Evolutionary conservation across 495 filamentous ascomycete species (phyloP).

Genomic region (Bacidia rubella): DNA sequence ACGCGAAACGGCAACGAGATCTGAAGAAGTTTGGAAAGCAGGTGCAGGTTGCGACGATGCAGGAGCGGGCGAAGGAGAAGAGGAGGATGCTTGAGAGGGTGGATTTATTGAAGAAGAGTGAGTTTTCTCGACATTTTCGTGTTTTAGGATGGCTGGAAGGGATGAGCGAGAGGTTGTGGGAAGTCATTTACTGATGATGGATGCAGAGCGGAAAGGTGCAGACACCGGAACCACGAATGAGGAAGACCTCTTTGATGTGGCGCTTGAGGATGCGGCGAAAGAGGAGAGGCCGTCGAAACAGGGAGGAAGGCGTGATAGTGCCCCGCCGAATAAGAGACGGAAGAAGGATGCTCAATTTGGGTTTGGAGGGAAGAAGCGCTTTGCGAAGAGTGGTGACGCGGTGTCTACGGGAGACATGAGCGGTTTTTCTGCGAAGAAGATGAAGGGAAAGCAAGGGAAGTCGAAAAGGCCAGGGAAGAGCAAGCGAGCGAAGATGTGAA

Average conservation of each 20-base stretch:
- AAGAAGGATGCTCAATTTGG: conserved; percentile 92
- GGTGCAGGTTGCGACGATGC: conserved; percentile 90
- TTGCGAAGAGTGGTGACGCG: conserved; percentile 79
- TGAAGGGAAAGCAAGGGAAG: conserved; percentile 46
- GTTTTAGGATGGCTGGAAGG: background rate
- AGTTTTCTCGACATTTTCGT: conserved; percentile 21
- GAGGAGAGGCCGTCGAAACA: conserved; percentile 25
- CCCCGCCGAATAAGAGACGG: conserved; percentile 51
- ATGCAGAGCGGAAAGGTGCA: conserved; percentile 68
- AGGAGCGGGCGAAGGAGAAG: conserved; percentile 85
- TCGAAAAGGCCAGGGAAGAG: conserved; percentile 52
- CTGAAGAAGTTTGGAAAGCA: conserved; percentile 99
- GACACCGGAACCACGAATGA: conserved; percentile 53
- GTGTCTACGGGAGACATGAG: conserved; percentile 61
- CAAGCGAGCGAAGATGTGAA: conserved; percentile 32
- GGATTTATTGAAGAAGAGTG: conserved; percentile 84
- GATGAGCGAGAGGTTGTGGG: background rate
- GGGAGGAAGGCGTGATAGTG: conserved; percentile 12
- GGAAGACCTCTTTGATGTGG: conserved; percentile 86
- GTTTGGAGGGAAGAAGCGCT: conserved; percentile 86
- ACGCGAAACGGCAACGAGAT: conserved; percentile 84
- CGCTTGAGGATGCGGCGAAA: conserved; percentile 64
- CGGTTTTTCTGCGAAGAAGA: conserved; percentile 66
- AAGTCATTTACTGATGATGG: conserved; percentile 16
- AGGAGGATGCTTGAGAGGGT: conserved; percentile 87